These are phyloP conservation scores for Plasmodium gonderi DNA, from an alignment of 169 alveolate species.

Conservation along the genomic window DNA sequence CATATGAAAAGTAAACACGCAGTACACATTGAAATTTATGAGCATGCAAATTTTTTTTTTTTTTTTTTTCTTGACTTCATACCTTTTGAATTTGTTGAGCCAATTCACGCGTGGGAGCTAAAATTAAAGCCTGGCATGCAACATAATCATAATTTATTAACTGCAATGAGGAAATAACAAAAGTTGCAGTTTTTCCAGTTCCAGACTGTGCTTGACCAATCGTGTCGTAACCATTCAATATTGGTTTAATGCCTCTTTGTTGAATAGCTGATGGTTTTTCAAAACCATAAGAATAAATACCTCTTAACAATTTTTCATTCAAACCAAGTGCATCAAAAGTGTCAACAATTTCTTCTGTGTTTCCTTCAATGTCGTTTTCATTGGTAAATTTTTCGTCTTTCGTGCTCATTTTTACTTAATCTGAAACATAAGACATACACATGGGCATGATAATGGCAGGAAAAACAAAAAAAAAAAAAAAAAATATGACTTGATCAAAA, in stretches of 20 bases:
- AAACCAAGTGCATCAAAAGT: conserved; percentile 95
- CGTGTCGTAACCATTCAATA: conserved; percentile 97
- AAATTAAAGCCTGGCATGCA: conserved; percentile 92
- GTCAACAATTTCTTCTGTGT: conserved; percentile 82
- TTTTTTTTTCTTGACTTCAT: background rate
- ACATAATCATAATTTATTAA: conserved; percentile 89
- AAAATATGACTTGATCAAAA: background rate
- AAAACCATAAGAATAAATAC: conserved; percentile 98
- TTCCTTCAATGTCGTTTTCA: conserved; percentile 78
- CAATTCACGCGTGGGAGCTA: conserved; percentile 98
- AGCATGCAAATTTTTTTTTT: background rate
- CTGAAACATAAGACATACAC: too few species aligned
- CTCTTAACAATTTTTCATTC: conserved; percentile 96
- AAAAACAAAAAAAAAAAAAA: background rate
- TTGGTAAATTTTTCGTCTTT: conserved; percentile 72
- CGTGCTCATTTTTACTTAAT: conserved; percentile 56
- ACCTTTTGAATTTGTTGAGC: conserved; percentile 98
- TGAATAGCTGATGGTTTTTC: conserved; percentile 99
- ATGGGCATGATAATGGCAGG: background rate
- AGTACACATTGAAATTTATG: too few species aligned
- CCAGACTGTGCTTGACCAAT: conserved; percentile 98
- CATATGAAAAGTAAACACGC: too few species aligned
- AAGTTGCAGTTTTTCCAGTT: conserved; percentile 99
- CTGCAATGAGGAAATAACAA: conserved; percentile 97
- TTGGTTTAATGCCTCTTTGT: conserved; percentile 98